phyloP scores from a whole-genome alignment of 2,329 filamentous ascomycete species.

The Gremmenia infestans region DNA sequence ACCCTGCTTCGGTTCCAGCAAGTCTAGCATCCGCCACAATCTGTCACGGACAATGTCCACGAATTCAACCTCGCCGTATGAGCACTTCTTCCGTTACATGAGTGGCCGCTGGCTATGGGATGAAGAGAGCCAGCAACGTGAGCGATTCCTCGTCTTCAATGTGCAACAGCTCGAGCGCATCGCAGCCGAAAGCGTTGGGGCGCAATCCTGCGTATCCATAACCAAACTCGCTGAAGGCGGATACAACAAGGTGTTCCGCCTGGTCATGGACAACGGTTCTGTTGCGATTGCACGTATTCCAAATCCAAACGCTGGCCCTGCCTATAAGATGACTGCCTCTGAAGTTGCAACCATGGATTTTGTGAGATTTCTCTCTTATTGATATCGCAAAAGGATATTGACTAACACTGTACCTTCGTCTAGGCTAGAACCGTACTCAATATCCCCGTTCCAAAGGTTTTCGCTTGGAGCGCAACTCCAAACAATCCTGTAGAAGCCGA shows the following conservation, averaged over 20 bases:
- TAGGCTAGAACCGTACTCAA: conserved; percentile 21
- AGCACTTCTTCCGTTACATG: conserved; percentile 30
- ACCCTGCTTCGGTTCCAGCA: not conserved
- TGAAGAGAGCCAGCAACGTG: conserved; percentile 31
- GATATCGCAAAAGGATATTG: not conserved
- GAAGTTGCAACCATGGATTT: conserved; percentile 26
- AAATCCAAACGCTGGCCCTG: conserved; percentile 17
- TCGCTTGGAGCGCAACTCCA: conserved; percentile 15
- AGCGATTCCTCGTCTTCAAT: conserved; percentile 31
- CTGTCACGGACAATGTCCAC: conserved; percentile 7
- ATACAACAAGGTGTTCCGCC: conserved; percentile 36
- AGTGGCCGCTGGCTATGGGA: conserved; percentile 34
- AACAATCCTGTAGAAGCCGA: conserved; percentile 28
- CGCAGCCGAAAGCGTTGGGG: conserved; percentile 29
- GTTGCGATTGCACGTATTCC: conserved; percentile 26
- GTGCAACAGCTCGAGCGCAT: conserved; percentile 31
- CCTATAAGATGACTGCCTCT: conserved; percentile 19
- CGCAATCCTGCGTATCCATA: conserved; percentile 32
- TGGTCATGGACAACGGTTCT: conserved; percentile 28
- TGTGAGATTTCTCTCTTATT: conserved; percentile 12
- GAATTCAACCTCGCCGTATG: conserved; percentile 8
- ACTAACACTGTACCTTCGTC: not conserved
- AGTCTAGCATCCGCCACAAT: conserved; percentile 2
- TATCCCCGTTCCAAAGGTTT: conserved; percentile 18
- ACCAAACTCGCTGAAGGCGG: conserved; percentile 35